Percentiles rank a stretch among this genome's conserved stretches.
phyloP scores from a whole-genome alignment of 768 basidiomycete species.

The Russula foetens region DNA sequence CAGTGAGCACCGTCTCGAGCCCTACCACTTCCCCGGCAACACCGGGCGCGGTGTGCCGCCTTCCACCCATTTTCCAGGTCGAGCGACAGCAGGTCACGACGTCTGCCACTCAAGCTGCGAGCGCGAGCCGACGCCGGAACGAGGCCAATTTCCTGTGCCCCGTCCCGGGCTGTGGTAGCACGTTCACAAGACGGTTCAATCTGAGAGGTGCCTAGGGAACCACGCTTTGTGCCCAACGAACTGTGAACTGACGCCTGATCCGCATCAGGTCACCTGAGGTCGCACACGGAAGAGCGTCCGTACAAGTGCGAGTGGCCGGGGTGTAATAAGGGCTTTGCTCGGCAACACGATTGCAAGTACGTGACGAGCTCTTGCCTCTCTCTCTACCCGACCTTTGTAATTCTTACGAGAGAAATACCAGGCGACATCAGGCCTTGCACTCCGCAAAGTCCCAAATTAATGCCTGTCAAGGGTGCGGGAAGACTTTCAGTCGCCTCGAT shows the following conservation, averaged over 20 bases:
- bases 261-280: constrained; percentile 74
- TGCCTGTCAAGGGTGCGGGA: constrained; percentile 85
- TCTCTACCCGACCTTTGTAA: neutral
- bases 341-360: constrained; percentile 96
- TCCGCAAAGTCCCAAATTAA: constrained; percentile 77
- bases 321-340: constrained; percentile 90
- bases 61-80: constrained; percentile 83
- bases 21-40: constrained; percentile 10
- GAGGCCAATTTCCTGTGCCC: constrained; percentile 75
- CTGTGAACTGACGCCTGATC: constrained; percentile 7
- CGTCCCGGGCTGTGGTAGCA: constrained; percentile 33
- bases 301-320: constrained; percentile 92
- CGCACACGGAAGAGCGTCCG: constrained; percentile 92
- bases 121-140: constrained; percentile 80
- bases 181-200: constrained; percentile 77
- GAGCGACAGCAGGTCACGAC: constrained; percentile 96
- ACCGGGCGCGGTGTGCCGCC: constrained; percentile 34
- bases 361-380: constrained; percentile 27
- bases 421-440: constrained; percentile 88
- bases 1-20: constrained; percentile 19
- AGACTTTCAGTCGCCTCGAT: constrained; percentile 90
- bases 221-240: neutral
- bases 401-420: constrained; percentile 25
- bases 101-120: constrained; percentile 86
- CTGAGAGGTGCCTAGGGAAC: constrained; percentile 53